Percentiles rank a stretch among this genome's conserved stretches.
These are phyloP conservation scores for Stenocarpella maydis DNA, from an alignment of 2,329 filamentous ascomycete genomes.

Conservation along the genomic window DNA sequence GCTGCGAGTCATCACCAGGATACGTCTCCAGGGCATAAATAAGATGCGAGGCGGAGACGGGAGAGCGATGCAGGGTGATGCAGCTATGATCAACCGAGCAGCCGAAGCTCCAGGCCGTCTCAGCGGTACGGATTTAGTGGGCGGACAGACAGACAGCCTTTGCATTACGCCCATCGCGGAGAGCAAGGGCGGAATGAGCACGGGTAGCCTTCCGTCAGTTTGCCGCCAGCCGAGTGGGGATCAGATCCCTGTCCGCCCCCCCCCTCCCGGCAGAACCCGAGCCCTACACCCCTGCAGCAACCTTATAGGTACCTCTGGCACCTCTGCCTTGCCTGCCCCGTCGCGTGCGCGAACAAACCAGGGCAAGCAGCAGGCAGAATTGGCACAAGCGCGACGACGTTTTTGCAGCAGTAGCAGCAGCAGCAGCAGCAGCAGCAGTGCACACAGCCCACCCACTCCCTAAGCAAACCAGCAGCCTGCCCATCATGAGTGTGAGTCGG, in stretches of 20 bases:
- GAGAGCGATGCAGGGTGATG: not conserved
- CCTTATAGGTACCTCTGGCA: no score
- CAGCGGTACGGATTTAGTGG: not conserved
- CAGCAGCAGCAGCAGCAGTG: no score
- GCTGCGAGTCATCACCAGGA: constrained; percentile 24
- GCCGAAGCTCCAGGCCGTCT: not conserved
- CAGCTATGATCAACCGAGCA: not conserved
- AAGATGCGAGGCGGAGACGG: no score
- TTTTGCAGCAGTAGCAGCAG: no score
- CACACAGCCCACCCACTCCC: not conserved
- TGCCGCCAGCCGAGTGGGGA: constrained; percentile 13
- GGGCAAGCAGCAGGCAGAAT: constrained; percentile 21
- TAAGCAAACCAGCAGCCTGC: constrained; percentile 8
- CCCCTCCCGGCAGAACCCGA: constrained; percentile 5
- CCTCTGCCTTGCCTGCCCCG: constrained; percentile 22
- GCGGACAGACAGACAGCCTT: not conserved
- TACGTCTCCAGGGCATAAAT: not conserved
- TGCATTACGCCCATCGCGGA: no score
- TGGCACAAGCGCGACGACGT: constrained; percentile 4
- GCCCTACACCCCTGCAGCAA: not conserved
- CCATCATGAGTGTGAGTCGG: constrained; percentile 34
- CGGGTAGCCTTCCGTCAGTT: not conserved
- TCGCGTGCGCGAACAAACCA: constrained; percentile 1
- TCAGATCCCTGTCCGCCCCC: constrained; percentile 4
- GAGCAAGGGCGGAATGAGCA: no score